Evolutionary conservation across 179 eudicot genomes (phyloP).

Genomic region (Beta corolliflora): DNA sequence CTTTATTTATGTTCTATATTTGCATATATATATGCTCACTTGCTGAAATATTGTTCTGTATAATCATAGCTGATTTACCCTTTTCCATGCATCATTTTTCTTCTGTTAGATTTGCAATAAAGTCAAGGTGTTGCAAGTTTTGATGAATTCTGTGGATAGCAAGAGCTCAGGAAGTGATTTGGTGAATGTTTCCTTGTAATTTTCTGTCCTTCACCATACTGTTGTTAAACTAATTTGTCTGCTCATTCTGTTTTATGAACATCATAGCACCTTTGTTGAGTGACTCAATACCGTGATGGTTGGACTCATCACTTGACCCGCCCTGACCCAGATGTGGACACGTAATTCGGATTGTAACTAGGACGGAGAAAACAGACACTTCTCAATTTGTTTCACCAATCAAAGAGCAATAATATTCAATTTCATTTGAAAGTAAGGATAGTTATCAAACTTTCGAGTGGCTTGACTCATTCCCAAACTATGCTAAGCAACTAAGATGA

Average conservation of each 20-base stretch:
- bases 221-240: neutral
- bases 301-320: neutral
- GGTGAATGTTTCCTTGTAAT: slow-evolving; percentile 47
- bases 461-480: too few species aligned
- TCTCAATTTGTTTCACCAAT: neutral
- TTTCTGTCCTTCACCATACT: slow-evolving; percentile 11
- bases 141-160: slow-evolving; percentile 42
- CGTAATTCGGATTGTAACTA: neutral
- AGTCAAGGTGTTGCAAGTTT: slow-evolving; percentile 66
- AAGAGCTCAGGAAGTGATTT: slow-evolving; percentile 44
- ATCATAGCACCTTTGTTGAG: neutral
- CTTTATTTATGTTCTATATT: neutral
- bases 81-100: neutral
- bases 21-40: neutral
- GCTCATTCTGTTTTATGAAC: slow-evolving; percentile 9
- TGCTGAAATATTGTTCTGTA: neutral
- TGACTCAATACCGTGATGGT: neutral
- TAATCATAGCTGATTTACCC: neutral
- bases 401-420: too few species aligned
- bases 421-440: too few species aligned
- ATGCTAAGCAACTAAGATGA: too few species aligned
- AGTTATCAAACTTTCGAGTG: neutral
- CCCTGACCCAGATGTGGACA: neutral
- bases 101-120: slow-evolving; percentile 55
- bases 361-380: neutral